phyloP scores from a whole-genome alignment of 768 basidiomycete genomes.

The Russula emetica region DNA sequence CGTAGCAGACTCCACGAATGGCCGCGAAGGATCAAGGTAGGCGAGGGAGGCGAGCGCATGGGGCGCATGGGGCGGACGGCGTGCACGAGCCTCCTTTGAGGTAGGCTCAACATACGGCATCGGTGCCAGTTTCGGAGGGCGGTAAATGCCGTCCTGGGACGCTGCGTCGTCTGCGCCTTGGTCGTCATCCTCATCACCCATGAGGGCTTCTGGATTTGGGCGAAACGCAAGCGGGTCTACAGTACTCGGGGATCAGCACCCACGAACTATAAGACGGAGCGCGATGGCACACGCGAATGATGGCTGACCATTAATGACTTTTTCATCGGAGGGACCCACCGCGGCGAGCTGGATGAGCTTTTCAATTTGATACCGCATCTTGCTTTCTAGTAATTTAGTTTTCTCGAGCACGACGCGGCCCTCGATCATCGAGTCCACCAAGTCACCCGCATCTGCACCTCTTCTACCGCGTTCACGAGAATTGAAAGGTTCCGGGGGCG shows the following conservation, averaged over 20 bases:
- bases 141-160: slow-evolving; percentile 57
- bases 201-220: slow-evolving; percentile 78
- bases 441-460: slow-evolving; percentile 61
- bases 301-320: slow-evolving; percentile 55
- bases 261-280: background rate
- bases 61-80: slow-evolving; percentile 54
- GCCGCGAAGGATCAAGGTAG: slow-evolving; percentile 52
- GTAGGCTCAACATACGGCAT: slow-evolving; percentile 71
- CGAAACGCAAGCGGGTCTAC: slow-evolving; percentile 88
- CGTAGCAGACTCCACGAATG: slow-evolving; percentile 66
- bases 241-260: slow-evolving; percentile 10
- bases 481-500: slow-evolving; percentile 52
- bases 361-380: slow-evolving; percentile 94
- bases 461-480: slow-evolving; percentile 47
- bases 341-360: slow-evolving; percentile 80
- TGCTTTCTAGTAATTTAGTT: slow-evolving; percentile 73
- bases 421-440: slow-evolving; percentile 77
- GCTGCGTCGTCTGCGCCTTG: slow-evolving; percentile 29
- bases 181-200: slow-evolving; percentile 41
- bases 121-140: slow-evolving; percentile 83
- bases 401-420: slow-evolving; percentile 85
- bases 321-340: slow-evolving; percentile 45
- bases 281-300: background rate
- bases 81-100: slow-evolving; percentile 46
- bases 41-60: slow-evolving; percentile 54